phyloP scores from a whole-genome alignment of 352 stramenopile species.

The Elongisporangium prolatum region DNA sequence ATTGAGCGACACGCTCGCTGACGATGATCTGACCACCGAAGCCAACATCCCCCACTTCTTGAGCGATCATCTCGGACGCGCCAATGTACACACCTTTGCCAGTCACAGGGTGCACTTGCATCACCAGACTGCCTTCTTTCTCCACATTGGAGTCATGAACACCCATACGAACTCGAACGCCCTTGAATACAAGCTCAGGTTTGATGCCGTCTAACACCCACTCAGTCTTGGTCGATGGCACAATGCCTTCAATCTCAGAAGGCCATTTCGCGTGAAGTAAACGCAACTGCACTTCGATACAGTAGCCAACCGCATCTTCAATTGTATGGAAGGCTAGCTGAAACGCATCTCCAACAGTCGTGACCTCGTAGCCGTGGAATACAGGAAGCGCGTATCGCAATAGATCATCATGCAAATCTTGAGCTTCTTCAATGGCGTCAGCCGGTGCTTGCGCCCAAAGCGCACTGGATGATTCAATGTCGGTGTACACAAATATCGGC shows the following conservation, averaged over 20 bases:
- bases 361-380: conserved; percentile 67
- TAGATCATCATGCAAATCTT: conserved; percentile 62
- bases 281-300: conserved; percentile 36
- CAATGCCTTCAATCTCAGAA: conserved; percentile 28
- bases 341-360: conserved; percentile 56
- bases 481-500: conserved; percentile 31
- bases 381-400: conserved; percentile 42
- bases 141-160: conserved; percentile 27
- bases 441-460: conserved; percentile 30
- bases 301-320: conserved; percentile 43
- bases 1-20: conserved; percentile 36
- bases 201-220: conserved; percentile 7
- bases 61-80: conserved; percentile 38
- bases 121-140: conserved; percentile 23
- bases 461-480: conserved; percentile 31
- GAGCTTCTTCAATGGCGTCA: conserved; percentile 47
- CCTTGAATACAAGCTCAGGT: conserved; percentile 22
- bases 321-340: conserved; percentile 59
- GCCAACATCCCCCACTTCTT: conserved; percentile 42
- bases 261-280: conserved; percentile 49
- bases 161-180: conserved; percentile 43
- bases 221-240: conserved; percentile 32
- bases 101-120: conserved; percentile 36
- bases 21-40: conserved; percentile 48
- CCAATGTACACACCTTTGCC: conserved; percentile 37